phyloP scores from a whole-genome alignment of 2,329 filamentous ascomycete genomes.

The Helminthosporium solani region DNA sequence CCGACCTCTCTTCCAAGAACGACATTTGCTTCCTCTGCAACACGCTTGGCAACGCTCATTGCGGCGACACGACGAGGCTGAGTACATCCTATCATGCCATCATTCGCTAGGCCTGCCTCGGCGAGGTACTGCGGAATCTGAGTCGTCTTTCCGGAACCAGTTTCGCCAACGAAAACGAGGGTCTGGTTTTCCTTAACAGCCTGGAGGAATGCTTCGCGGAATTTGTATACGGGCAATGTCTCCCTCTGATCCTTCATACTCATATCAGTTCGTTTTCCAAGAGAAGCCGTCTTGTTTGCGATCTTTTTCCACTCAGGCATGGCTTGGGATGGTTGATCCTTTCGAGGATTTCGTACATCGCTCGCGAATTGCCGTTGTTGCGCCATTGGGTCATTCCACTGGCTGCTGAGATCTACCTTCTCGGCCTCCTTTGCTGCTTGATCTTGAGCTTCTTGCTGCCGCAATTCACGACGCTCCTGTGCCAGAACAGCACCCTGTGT shows the following conservation, averaged over 20 bases:
- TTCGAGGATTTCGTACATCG: conserved; percentile 70
- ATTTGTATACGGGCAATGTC: conserved; percentile 82
- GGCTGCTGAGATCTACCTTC: conserved; percentile 79
- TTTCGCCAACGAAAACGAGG: conserved; percentile 94
- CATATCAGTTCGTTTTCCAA: conserved; percentile 84
- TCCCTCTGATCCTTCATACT: conserved; percentile 95
- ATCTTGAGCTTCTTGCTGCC: conserved; percentile 84
- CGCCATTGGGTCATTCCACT: conserved; percentile 98
- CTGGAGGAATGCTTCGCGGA: conserved; percentile 82
- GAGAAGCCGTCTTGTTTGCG: conserved; percentile 73
- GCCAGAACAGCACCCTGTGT: conserved; percentile 88
- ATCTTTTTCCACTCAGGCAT: conserved; percentile 92
- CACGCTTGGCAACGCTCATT: conserved; percentile 98
- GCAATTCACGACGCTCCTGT: conserved; percentile 84
- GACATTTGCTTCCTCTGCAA: conserved; percentile 95
- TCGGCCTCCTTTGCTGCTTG: conserved; percentile 70
- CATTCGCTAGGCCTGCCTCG: conserved; percentile 76
- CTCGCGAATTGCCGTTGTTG: conserved; percentile 86
- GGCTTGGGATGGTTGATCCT: conserved; percentile 61
- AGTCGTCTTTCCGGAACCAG: conserved; percentile 95
- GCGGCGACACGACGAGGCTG: conserved; percentile 96
- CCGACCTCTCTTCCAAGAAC: conserved; percentile 90
- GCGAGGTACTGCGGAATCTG: conserved; percentile 94
- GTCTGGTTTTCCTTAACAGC: conserved; percentile 87
- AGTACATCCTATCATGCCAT: conserved; percentile 91